Evolutionary conservation across 306 rosid genomes (phyloP).

Genomic region (Acacia melanoxylon): DNA sequence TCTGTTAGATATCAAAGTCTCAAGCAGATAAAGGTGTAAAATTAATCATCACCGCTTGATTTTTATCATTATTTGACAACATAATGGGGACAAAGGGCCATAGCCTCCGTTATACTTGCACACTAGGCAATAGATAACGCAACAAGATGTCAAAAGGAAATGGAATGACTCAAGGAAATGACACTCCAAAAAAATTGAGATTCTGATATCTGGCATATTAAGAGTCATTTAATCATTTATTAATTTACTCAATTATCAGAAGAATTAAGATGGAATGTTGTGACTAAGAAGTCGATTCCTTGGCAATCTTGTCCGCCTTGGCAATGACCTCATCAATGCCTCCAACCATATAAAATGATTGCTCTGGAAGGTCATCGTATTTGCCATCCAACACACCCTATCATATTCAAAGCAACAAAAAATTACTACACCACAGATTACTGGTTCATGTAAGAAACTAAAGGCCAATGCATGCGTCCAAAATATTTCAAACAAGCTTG

Average conservation of each 20-base stretch:
- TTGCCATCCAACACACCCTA: constrained; percentile 99
- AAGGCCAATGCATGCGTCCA: not conserved
- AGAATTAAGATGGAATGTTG: constrained; percentile 24
- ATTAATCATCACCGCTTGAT: constrained; percentile 56
- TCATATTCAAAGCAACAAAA: constrained; percentile 8
- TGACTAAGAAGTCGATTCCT: constrained; percentile 67
- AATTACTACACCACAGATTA: not conserved
- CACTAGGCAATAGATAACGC: constrained; percentile 24
- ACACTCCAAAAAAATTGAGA: constrained; percentile 49
- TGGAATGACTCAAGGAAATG: constrained; percentile 43
- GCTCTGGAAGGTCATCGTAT: constrained; percentile 90
- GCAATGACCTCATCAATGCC: constrained; percentile 96
- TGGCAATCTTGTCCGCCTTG: constrained; percentile 97
- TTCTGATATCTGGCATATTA: constrained; percentile 67
- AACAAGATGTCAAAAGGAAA: constrained; percentile 44
- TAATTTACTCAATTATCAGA: constrained; percentile 61
- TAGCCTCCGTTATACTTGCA: constrained; percentile 51
- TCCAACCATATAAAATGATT: constrained; percentile 96
- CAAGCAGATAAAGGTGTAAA: constrained; percentile 32
- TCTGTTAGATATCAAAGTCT: constrained; percentile 23
- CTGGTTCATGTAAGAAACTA: not conserved
- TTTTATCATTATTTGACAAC: constrained; percentile 63
- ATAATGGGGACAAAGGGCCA: constrained; percentile 38
- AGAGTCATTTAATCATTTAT: constrained; percentile 58
- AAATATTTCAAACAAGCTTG: not conserved